Evolutionary conservation across 2,329 filamentous ascomycete species (phyloP).

Genomic region (Fusarium metavorans): DNA sequence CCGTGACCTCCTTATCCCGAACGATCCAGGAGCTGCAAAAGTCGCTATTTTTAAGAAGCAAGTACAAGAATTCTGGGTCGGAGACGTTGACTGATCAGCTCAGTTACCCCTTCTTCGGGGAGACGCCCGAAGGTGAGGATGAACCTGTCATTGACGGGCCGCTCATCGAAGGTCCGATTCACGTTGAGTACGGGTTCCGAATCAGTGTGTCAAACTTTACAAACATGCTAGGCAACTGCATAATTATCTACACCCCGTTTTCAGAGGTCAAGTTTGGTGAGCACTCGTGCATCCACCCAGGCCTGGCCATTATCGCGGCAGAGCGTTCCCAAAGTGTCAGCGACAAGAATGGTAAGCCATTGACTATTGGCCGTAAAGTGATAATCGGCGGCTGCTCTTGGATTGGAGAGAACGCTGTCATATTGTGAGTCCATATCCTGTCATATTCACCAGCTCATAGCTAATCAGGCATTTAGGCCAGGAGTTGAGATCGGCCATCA

Average conservation of each 20-base stretch:
- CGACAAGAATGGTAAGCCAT: neutral
- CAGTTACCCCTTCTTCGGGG: neutral
- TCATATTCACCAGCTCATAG: neutral
- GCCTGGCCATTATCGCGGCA: conserved; percentile 10
- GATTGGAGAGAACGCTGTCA: neutral
- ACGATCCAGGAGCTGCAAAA: neutral
- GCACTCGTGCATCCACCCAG: neutral
- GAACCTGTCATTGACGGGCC: neutral
- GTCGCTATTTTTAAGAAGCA: neutral
- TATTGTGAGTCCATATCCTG: neutral
- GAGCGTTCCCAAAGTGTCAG: neutral
- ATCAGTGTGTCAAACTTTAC: neutral
- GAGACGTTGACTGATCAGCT: neutral
- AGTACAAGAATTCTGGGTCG: too few relatives aligned
- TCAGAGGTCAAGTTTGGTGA: conserved; percentile 4
- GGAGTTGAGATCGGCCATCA: conserved; percentile 7
- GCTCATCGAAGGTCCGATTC: conserved; percentile 1
- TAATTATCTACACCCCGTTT: conserved; percentile 4
- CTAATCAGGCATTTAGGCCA: neutral
- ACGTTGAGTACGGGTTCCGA: conserved; percentile 4
- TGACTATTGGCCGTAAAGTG: conserved; percentile 1
- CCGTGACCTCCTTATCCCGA: neutral
- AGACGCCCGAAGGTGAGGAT: neutral
- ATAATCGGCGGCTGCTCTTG: conserved; percentile 9
- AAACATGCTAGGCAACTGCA: neutral